These are phyloP conservation scores for Podosphaera fusca DNA, from an alignment of 2,329 filamentous ascomycete species.

Conservation along the genomic window DNA sequence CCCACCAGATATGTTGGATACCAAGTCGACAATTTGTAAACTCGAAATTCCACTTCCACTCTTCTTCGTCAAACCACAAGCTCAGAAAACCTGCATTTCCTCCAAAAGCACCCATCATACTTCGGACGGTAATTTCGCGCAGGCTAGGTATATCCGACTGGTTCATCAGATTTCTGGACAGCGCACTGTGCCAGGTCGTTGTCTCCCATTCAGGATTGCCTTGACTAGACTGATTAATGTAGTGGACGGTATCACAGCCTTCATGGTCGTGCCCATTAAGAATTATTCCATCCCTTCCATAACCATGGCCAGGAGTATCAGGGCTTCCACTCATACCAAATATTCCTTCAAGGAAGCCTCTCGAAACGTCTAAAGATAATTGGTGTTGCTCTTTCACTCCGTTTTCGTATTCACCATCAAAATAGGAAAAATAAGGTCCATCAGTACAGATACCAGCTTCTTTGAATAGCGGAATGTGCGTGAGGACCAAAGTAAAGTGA, in stretches of 20 bases:
- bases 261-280: conserved; percentile 89
- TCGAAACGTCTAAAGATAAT: conserved; percentile 48
- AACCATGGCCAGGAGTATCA: conserved; percentile 33
- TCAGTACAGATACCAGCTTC: conserved; percentile 63
- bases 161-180: conserved; percentile 19
- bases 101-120: conserved; percentile 96
- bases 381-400: conserved; percentile 82
- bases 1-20: conserved; percentile 86
- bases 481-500: conserved; percentile 64
- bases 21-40: conserved; percentile 61
- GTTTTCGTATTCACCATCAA: conserved; percentile 36
- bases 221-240: conserved; percentile 35
- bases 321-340: conserved; percentile 50
- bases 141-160: conserved; percentile 31
- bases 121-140: conserved; percentile 77
- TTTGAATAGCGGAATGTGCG: conserved; percentile 83
- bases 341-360: conserved; percentile 60
- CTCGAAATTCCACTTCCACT: conserved; percentile 60
- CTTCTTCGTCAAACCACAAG: conserved; percentile 60
- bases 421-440: conserved; percentile 61
- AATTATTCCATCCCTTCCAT: conserved; percentile 52
- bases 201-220: conserved; percentile 18
- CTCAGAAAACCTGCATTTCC: conserved; percentile 78
- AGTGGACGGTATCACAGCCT: conserved; percentile 80
- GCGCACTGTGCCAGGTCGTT: conserved; percentile 24